Evolutionary conservation across 2,329 filamentous ascomycete species (phyloP).

Genomic region (Epichloe hybrida): DNA sequence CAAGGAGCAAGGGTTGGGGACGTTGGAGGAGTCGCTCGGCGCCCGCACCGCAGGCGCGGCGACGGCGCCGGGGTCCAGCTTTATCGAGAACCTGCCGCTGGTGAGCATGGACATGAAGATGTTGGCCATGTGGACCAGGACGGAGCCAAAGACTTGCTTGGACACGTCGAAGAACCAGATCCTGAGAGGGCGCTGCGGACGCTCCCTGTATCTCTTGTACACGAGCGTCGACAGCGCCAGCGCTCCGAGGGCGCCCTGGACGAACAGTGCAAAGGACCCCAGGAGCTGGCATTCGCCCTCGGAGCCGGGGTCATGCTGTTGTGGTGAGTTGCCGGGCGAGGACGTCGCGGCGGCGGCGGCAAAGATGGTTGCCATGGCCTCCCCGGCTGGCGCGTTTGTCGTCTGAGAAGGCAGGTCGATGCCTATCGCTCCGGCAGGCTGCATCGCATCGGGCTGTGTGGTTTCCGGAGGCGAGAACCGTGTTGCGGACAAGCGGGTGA

Average conservation of each 20-base stretch:
- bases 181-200: conserved; percentile 81
- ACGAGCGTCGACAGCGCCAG: conserved; percentile 78
- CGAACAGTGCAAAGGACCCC: conserved; percentile 78
- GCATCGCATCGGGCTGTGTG: conserved; percentile 5
- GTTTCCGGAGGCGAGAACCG: background rate
- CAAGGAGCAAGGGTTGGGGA: conserved; percentile 90
- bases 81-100: conserved; percentile 65
- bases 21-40: conserved; percentile 40
- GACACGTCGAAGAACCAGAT: conserved; percentile 97
- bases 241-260: conserved; percentile 75
- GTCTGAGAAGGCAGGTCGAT: conserved; percentile 9
- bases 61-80: conserved; percentile 31
- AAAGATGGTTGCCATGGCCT: conserved; percentile 6
- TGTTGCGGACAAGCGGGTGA: background rate
- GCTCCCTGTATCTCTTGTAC: conserved; percentile 84
- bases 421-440: conserved; percentile 2
- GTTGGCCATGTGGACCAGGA: conserved; percentile 83
- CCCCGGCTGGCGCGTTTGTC: conserved; percentile 1
- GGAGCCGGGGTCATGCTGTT: conserved; percentile 27
- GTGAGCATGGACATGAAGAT: conserved; percentile 94
- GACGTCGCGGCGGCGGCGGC: conserved; percentile 11
- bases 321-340: conserved; percentile 9
- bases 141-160: conserved; percentile 91
- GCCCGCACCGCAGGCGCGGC: conserved; percentile 22
- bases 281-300: conserved; percentile 75